Base-by-base conservation (phyloP, 2,329 filamentous ascomycete genomes). In the Aspergillus sp. region DNA sequence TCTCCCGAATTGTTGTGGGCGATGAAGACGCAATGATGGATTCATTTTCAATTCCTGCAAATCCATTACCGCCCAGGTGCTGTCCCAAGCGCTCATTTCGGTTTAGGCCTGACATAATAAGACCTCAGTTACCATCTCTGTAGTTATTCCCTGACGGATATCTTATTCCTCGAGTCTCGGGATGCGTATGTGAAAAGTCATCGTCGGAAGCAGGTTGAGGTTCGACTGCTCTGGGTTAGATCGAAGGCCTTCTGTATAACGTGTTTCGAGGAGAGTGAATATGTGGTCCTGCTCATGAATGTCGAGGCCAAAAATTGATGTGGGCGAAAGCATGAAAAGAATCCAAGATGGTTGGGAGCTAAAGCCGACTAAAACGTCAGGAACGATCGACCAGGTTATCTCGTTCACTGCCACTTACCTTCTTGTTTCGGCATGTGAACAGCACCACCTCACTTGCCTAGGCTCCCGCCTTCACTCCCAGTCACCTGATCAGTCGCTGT, bases 221-320 rank as follows among this genome's bases (percentile, higher is more conserved):
- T 57, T 48, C 37, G 63, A 49, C 46, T 63, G 68, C 49, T 30
- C 27, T 59, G 62, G 37, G 76, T 76, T 58, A 74, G 72, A 59
- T 72, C 75, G 60, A 73, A 72, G 61, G 75, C 73, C 69, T 75
- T 73, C 61, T 75, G 75, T 61, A 78, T 66, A 61, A 76, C 73
- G 49, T 75, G 72, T 64, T 79, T 77, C 58, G 76, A 73, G 48
- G 80, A 66, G 57, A 77, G 72, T 41, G 77, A 77, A 30, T 70
- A 70, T 51, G 79, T 70, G 50, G 76, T 75, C 64, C 73, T 72
- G 68, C 72, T 79, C 77, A 80, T 80, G 41, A 39, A 53, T 24
- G 15, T 19, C 33, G 50, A 13, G 34, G n/a, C 22, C 49, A 17
- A 24, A 20, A 20, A 42, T 45, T 17, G 27, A 53, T 44, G 49